Evolutionary conservation across 2,329 filamentous ascomycete genomes (phyloP).

Genomic region (Gliomastix tumulicola): DNA sequence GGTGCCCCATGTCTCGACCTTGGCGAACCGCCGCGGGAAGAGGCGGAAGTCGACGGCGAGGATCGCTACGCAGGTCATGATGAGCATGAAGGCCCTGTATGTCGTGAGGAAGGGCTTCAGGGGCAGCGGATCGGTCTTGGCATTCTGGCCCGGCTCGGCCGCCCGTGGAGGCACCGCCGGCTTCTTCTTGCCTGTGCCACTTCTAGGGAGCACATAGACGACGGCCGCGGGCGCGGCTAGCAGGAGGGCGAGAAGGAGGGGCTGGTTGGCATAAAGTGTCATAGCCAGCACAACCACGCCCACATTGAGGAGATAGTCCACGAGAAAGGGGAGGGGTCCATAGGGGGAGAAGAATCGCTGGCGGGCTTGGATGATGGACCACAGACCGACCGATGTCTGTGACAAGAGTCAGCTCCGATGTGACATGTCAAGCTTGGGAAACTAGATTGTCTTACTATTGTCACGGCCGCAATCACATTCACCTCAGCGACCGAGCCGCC

Average conservation of each 20-base stretch:
- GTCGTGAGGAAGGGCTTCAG: slow-evolving; percentile 88
- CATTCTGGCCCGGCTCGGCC: slow-evolving; percentile 19
- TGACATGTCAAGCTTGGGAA: neutral
- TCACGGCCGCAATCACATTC: slow-evolving; percentile 76
- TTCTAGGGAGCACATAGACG: slow-evolving; percentile 49
- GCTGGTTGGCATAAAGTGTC: slow-evolving; percentile 73
- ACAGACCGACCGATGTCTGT: slow-evolving; percentile 75
- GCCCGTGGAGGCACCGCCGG: slow-evolving; percentile 31
- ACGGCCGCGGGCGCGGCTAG: slow-evolving; percentile 65
- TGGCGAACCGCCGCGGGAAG: slow-evolving; percentile 91
- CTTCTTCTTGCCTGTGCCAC: too few relatives aligned
- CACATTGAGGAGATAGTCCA: slow-evolving; percentile 87
- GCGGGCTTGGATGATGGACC: slow-evolving; percentile 81
- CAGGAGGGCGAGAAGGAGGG: slow-evolving; percentile 67
- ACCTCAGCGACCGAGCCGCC: slow-evolving; percentile 82
- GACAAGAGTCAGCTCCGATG: slow-evolving; percentile 1
- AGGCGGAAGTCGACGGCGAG: slow-evolving; percentile 93
- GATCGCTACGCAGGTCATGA: slow-evolving; percentile 83
- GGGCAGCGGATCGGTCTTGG: slow-evolving; percentile 46
- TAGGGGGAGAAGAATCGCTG: slow-evolving; percentile 79
- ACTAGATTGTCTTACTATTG: slow-evolving; percentile 69
- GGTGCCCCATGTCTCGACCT: slow-evolving; percentile 98
- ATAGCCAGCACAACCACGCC: slow-evolving; percentile 74
- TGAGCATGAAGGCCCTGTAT: slow-evolving; percentile 87
- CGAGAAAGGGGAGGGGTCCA: slow-evolving; percentile 55